A percentile compares a stretch with the other conserved stretches of the same genome.
phyloP scores from a whole-genome alignment of 805 yeast species.

The Wickerhamomyces xylosicus region DNA sequence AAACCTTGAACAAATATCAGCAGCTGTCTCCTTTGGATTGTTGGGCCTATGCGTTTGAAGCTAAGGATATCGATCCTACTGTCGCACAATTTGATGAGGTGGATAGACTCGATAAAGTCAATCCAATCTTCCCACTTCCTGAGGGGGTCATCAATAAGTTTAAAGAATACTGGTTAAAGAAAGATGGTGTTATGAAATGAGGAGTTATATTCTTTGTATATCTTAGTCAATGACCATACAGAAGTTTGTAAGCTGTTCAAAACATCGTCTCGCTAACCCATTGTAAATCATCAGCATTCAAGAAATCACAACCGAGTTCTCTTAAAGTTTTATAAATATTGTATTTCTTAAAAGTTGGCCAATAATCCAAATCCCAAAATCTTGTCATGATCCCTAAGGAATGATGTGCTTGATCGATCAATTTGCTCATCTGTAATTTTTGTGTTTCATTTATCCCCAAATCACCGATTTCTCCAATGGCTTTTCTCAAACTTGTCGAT shows the following conservation, averaged over 20 bases:
- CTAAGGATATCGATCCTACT: constrained; percentile 1
- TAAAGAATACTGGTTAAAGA: constrained; percentile 1
- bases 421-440: constrained; percentile 20
- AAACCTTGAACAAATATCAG: background rate
- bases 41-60: constrained; percentile 6
- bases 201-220: background rate
- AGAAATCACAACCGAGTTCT: constrained; percentile 42
- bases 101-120: constrained; percentile 24
- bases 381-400: constrained; percentile 42
- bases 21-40: constrained; percentile 2
- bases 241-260: no score
- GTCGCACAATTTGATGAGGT: constrained; percentile 12
- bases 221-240: no score
- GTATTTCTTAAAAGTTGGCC: constrained; percentile 46
- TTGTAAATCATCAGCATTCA: constrained; percentile 57
- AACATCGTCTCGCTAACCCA: constrained; percentile 14
- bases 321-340: constrained; percentile 40
- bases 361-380: constrained; percentile 64
- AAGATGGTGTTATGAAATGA: background rate
- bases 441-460: constrained; percentile 29
- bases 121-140: constrained; percentile 56
- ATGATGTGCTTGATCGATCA: constrained; percentile 33
- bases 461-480: constrained; percentile 6
- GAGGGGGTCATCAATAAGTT: constrained; percentile 27
- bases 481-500: constrained; percentile 33